Evolutionary conservation across 495 filamentous ascomycete species (phyloP), one percentile per base, ranked within the genome.

Genomic region (Podospora pseudopauciseta): DNA sequence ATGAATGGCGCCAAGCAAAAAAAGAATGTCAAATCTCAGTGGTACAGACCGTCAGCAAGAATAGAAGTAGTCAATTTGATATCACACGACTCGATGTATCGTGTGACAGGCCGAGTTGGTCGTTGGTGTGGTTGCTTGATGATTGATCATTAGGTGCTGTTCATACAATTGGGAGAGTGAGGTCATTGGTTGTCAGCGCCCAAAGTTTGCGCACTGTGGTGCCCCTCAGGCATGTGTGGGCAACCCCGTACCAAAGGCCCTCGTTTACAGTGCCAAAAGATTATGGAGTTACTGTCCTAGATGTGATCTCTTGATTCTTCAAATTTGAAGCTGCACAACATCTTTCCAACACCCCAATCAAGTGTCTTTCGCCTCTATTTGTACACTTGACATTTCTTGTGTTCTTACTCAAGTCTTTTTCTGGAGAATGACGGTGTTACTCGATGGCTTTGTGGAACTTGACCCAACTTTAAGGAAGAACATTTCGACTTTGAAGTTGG

Each of bases 151-250:
- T 34, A 32, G 5, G 44, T 67, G 65, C 30, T 62, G 65, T 7
- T 20, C 44, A 62, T 55, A 49, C 34, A 62, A 13, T 55, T 67
- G 39, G 53, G 34, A 49, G 39, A 11, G 39, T 49, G 39, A 49
- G 67, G 71, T 5, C 64, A 72, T 59, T 62, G 64, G 63, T 39
- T 16, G 27, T 67, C 56, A 11, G 32, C 30, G 16, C 20, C 39
- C 34, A 9, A 49, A 2, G 66, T 3, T 20, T 67, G 70, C 39
- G 39, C 39, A 49, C 39, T 49, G 39, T 49, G 39, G 18, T 49
- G 39, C 39, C 39, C 39, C 39, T 49, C 39, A 49, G 39, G 39
- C 39, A 49, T 11, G 15, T 13, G 7, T 49, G 39, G 30, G 30
- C 30, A 32, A 13, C 39, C 39, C 39, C 7, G 15, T 13, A 11